Conservation (phyloP, 75 land plant species). For the Cryptomeria japonica region DNA sequence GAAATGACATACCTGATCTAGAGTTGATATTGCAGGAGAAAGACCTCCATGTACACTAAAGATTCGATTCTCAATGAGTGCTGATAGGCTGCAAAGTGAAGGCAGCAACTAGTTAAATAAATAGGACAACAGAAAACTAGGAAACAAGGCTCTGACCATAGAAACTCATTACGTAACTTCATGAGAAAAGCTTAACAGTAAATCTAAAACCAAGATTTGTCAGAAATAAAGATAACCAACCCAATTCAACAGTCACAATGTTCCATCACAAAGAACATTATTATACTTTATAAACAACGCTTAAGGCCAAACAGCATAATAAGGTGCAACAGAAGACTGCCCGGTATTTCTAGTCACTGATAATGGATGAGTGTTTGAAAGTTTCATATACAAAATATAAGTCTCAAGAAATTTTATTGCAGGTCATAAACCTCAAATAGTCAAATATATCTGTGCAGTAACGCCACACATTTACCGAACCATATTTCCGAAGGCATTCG, state of each 20-base stretch:
- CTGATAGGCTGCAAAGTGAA: constrained; percentile 72
- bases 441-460: constrained; percentile 99
- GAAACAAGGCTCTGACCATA: neutral
- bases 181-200: neutral
- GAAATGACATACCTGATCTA: constrained; percentile 76
- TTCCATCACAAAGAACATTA: neutral
- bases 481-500: constrained; percentile 98
- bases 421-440: constrained; percentile 74
- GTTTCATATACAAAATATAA: neutral
- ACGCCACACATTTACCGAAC: constrained; percentile 99
- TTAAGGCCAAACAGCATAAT: neutral
- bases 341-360: neutral
- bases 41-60: constrained; percentile 99
- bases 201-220: neutral
- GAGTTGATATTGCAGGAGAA: constrained; percentile 82
- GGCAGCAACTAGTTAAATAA: constrained; percentile 10
- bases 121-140: neutral
- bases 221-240: neutral
- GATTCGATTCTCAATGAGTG: constrained; percentile 95
- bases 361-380: neutral
- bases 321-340: neutral
- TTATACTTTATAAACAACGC: neutral
- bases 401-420: neutral
- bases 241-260: neutral
- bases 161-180: neutral